phyloP scores from a whole-genome alignment of 2,329 filamentous ascomycete species.

The Fusarium sulawesiense region DNA sequence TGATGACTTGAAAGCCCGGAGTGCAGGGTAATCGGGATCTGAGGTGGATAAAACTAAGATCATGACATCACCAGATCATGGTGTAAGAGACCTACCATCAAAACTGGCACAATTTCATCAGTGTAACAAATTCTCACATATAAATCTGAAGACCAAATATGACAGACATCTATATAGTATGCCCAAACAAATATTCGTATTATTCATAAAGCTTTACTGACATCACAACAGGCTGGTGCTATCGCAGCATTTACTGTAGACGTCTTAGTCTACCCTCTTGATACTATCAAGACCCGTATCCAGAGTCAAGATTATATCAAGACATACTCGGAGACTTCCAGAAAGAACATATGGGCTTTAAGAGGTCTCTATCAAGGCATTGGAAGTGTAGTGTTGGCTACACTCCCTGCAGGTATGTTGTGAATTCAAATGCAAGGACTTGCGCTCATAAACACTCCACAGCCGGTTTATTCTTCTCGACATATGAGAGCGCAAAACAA shows the following conservation, averaged over 20 bases:
- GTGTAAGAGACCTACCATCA: constrained; percentile 1
- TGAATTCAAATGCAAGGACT: background rate
- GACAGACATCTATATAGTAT: constrained; percentile 51
- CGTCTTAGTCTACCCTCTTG: constrained; percentile 85
- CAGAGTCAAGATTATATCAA: constrained; percentile 81
- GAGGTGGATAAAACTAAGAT: constrained; percentile 8
- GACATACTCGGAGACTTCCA: constrained; percentile 69
- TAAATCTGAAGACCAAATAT: background rate
- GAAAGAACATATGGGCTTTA: constrained; percentile 66
- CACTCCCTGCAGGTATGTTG: constrained; percentile 80
- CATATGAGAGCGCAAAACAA: constrained; percentile 82
- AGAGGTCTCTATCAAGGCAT: constrained; percentile 88
- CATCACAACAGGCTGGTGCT: constrained; percentile 75
- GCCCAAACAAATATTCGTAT: background rate
- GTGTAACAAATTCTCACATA: background rate
- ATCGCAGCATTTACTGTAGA: constrained; percentile 88
- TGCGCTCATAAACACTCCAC: constrained; percentile 7
- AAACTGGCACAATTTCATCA: background rate
- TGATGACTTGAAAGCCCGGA: constrained; percentile 1
- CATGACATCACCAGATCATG: constrained; percentile 37
- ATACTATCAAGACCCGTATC: constrained; percentile 88
- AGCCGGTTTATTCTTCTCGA: constrained; percentile 91
- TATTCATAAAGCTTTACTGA: constrained; percentile 10
- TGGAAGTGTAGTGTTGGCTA: constrained; percentile 85
- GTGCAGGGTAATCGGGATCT: constrained; percentile 26